Base-by-base conservation (phyloP, 1,139 yeast species). In the Sugiyamaella neomexicana region DNA sequence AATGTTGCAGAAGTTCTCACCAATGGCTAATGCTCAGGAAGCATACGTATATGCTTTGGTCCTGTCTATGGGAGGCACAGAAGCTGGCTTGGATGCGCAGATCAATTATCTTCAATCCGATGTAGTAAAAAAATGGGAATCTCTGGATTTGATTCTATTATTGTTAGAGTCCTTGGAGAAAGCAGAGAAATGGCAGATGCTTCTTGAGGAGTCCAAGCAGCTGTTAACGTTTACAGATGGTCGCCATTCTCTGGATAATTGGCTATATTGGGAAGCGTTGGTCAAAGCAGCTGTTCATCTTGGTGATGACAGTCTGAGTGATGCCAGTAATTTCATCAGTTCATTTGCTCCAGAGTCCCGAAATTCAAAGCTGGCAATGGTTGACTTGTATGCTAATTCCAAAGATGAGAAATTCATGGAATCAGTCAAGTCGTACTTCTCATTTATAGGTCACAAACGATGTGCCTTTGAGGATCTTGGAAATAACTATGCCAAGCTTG, bases 401-500 rank as follows among this genome's bases (percentile, higher is more conserved):
- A 65, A 68, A 36, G 39, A 36, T 6, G 13, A 41, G 7, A 34
- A 37, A 10, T 17, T 55, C 56, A 2, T 60, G 61, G 13, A 62
- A 0, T 69, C 77, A 0, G 63, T 80, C 1, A 60, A 63, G 1
- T 62, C 62, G 0, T 89, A 85, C 65, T 75, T 80, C 59, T 55
- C 65, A 0, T 60, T 59, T 4, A 78, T 75, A 63, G 78, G 80
- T 8, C 60, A 71, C 48, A 88, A 86, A 63, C 71, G 80, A 31
- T 83, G 88, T 62, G 83, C 89, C 37, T 83, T 75, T 60, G 72
- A 74, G 39, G 96, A 87, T 64, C 68, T 85, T 44, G 25, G 25
- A 5, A 74, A 71, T 15, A 29, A 23, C 10, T 54, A 54, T 25
- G 48, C 46, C 13, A 37, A 38, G 13, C 25, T n/a, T n/a, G 27